These are phyloP conservation scores for Mycena sp. DNA, from an alignment of 1,284 basidiomycete genomes.

Conservation along the genomic window DNA sequence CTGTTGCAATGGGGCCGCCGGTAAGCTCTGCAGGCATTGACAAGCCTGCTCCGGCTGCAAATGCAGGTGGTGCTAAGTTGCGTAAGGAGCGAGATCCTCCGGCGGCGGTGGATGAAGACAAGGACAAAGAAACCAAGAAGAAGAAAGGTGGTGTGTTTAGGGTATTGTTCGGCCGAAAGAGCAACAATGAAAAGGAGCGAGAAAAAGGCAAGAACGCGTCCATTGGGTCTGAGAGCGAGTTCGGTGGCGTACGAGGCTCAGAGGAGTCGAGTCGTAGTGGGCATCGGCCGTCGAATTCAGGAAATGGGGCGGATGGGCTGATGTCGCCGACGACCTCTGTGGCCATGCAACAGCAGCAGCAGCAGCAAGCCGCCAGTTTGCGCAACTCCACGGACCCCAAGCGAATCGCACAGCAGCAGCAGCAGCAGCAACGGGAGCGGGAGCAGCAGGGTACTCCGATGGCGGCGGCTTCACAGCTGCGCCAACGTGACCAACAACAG, in stretches of 20 bases:
- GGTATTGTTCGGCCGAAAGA: constrained; percentile 78
- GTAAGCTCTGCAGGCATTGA: constrained; percentile 49
- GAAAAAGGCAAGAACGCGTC: constrained; percentile 58
- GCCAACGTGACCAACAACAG: constrained; percentile 88
- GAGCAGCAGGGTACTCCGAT: constrained; percentile 43
- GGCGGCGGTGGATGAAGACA: constrained; percentile 57
- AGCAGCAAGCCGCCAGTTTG: constrained; percentile 45
- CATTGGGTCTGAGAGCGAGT: constrained; percentile 56
- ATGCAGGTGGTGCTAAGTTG: constrained; percentile 58
- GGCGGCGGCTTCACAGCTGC: constrained; percentile 68
- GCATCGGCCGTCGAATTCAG: constrained; percentile 39
- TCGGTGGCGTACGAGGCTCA: constrained; percentile 49
- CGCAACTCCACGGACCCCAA: constrained; percentile 47
- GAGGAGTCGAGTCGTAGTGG: constrained; percentile 57
- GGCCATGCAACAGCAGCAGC: constrained; percentile 66
- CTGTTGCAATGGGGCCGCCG: constrained; percentile 47
- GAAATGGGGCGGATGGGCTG: constrained; percentile 38
- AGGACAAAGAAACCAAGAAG: constrained; percentile 71
- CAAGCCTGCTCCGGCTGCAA: constrained; percentile 34
- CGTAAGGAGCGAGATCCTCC: constrained; percentile 67
- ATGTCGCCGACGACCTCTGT: constrained; percentile 59
- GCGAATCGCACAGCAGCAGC: constrained; percentile 42
- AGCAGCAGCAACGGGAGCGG: constrained; percentile 40
- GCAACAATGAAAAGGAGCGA: constrained; percentile 85
- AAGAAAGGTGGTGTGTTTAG: constrained; percentile 78